Percentiles rank a stretch among this genome's conserved stretches.
Conservation (phyloP, 371 early-diverging fungal species). For the Conidiobolus incongruus region DNA sequence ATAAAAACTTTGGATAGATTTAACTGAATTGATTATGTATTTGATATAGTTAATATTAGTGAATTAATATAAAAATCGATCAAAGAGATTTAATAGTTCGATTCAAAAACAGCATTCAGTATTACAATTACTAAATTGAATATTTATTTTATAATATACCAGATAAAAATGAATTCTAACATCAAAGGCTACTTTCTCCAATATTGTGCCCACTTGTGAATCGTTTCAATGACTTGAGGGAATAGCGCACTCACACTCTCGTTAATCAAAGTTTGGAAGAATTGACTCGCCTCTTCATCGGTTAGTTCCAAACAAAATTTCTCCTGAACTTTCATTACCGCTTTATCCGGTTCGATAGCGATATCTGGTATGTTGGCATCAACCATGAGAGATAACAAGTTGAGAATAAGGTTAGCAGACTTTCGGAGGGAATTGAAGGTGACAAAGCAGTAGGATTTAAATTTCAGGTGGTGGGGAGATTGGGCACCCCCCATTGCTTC, state of each 20-base stretch:
- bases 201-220: slow-evolving; percentile 86
- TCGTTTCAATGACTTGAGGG: slow-evolving; percentile 92
- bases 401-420: slow-evolving; percentile 79
- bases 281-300: slow-evolving; percentile 86
- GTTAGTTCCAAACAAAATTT: slow-evolving; percentile 77
- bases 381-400: slow-evolving; percentile 87
- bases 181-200: slow-evolving; percentile 57
- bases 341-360: slow-evolving; percentile 89
- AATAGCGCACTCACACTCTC: slow-evolving; percentile 87
- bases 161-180: no score
- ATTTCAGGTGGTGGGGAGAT: slow-evolving; percentile 57
- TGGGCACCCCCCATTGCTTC: slow-evolving; percentile 92
- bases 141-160: no score
- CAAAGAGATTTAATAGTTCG: no score
- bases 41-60: no score
- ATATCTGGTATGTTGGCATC: slow-evolving; percentile 88
- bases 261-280: slow-evolving; percentile 71
- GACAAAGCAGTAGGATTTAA: slow-evolving; percentile 75
- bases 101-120: no score
- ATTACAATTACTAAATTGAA: no score
- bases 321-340: slow-evolving; percentile 85
- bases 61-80: no score
- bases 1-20: no score
- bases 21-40: no score
- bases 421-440: slow-evolving; percentile 83